Evolutionary conservation across 768 basidiomycete genomes (phyloP), one percentile per base, ranked within the genome.

Genomic region (Trametes meyenii): DNA sequence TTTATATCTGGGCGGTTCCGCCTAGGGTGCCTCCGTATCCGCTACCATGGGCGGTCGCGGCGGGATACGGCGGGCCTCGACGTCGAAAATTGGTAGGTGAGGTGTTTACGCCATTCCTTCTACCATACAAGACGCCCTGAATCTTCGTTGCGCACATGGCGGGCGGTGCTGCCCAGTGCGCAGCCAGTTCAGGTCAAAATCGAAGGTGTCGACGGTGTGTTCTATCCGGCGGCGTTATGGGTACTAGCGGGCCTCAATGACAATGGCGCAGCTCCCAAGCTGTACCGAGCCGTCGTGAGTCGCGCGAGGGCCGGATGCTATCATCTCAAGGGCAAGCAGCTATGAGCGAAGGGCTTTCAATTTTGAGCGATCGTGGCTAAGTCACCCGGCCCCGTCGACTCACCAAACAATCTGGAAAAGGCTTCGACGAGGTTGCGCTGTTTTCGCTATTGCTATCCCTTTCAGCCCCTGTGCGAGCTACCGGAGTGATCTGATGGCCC

Each of bases 91-190:
- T 23, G 2, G 23, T 17, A 38, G 35, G 24, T 61, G 60, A n/a
- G 54, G 39, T 40, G 49, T 61, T 56, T 61, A 51, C 14, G 60
- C 60, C 33, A 61, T 61, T 61, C 59, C 56, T 43, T 8, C 29
- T 24, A 4, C 13, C 17, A 24, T 4, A 44, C 21, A 24, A 17
- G 13, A 29, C n/a, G 38, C 33, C 40, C 5, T 43, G 5, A 40
- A 43, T 2, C 24, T 17, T 39, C 5, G 11, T 24, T 19, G 44
- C 17, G 29, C 43, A 42, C 44, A 48, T 23, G 46, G 23, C 13
- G n/a, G 21, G 44, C 5, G 17, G 44, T 5, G 5, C 21, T 11
- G 54, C 23, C 24, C n/a, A n/a, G n/a, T 58, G 46, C 44, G 44
- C 50, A 59, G 51, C 21, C 39, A 33, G 50, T 36, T 39, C 23